phyloP scores from a whole-genome alignment of 2,329 filamentous ascomycete genomes.

The Colletotrichum sp. region DNA sequence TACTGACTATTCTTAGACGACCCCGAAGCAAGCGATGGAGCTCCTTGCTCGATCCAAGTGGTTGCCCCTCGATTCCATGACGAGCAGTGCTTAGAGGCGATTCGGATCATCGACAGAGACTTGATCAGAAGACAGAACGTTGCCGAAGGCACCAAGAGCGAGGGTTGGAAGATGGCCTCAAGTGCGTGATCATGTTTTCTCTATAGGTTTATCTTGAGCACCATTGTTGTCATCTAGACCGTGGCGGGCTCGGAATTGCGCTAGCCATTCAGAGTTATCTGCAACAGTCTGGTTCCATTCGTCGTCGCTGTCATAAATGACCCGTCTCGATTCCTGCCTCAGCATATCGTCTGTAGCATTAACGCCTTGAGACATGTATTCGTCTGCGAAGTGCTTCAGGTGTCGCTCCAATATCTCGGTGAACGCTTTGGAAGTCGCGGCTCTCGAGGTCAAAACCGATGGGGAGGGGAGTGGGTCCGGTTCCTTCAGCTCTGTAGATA shows the following conservation, averaged over 20 bases:
- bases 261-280: slow-evolving; percentile 31
- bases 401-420: slow-evolving; percentile 1
- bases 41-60: slow-evolving; percentile 52
- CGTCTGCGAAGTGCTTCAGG: not conserved
- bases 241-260: slow-evolving; percentile 23
- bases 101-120: slow-evolving; percentile 32
- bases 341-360: slow-evolving; percentile 30
- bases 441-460: not conserved
- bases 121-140: not conserved
- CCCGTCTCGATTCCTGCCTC: slow-evolving; percentile 26
- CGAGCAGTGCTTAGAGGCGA: slow-evolving; percentile 45
- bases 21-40: slow-evolving; percentile 42
- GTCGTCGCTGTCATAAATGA: slow-evolving; percentile 28
- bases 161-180: not conserved
- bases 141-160: not conserved
- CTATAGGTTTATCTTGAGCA: not conserved
- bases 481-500: not conserved
- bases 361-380: not conserved
- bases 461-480: not conserved
- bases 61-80: slow-evolving; percentile 50
- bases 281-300: slow-evolving; percentile 32
- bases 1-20: slow-evolving; percentile 36
- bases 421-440: not conserved
- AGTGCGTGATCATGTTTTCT: not conserved
- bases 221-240: not conserved